phyloP scores from a whole-genome alignment of 768 basidiomycete genomes.

The Russula earlei region DNA sequence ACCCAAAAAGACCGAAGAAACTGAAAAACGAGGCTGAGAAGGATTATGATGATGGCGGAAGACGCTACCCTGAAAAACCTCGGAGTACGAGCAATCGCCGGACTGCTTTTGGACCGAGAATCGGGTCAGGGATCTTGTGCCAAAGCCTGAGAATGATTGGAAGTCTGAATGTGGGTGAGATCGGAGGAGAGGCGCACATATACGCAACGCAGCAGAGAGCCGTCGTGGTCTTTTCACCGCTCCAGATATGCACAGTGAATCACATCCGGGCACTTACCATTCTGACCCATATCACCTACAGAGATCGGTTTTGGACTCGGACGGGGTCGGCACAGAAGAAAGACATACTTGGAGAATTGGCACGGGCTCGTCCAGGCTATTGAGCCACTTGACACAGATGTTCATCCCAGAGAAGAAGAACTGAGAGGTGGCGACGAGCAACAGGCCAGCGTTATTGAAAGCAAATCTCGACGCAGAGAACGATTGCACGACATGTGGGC shows the following conservation, averaged over 20 bases:
- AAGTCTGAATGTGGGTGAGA: background rate
- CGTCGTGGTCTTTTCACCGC: slow-evolving; percentile 38
- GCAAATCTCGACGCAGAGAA: background rate
- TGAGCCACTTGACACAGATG: slow-evolving; percentile 52
- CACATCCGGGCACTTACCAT: slow-evolving; percentile 35
- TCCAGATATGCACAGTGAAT: slow-evolving; percentile 3
- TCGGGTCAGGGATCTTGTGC: slow-evolving; percentile 42
- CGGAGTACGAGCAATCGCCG: slow-evolving; percentile 45
- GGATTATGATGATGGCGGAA: no score
- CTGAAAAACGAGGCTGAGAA: no score
- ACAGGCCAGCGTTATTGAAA: slow-evolving; percentile 44
- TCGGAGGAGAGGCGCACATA: slow-evolving; percentile 29
- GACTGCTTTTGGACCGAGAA: slow-evolving; percentile 61
- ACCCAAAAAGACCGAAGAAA: slow-evolving; percentile 60
- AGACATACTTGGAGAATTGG: slow-evolving; percentile 43
- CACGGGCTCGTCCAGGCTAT: slow-evolving; percentile 47
- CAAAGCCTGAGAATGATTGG: slow-evolving; percentile 25
- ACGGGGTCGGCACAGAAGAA: background rate
- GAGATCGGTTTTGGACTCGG: background rate
- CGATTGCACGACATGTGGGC: no score
- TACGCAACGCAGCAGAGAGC: slow-evolving; percentile 41
- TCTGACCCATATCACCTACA: slow-evolving; percentile 44
- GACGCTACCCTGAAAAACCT: slow-evolving; percentile 49
- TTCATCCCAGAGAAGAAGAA: slow-evolving; percentile 55
- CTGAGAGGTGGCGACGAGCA: slow-evolving; percentile 48